Percentiles rank a stretch among this genome's conserved stretches.
phyloP scores from a whole-genome alignment of 106 monocot species.

The Allium sativum region DNA sequence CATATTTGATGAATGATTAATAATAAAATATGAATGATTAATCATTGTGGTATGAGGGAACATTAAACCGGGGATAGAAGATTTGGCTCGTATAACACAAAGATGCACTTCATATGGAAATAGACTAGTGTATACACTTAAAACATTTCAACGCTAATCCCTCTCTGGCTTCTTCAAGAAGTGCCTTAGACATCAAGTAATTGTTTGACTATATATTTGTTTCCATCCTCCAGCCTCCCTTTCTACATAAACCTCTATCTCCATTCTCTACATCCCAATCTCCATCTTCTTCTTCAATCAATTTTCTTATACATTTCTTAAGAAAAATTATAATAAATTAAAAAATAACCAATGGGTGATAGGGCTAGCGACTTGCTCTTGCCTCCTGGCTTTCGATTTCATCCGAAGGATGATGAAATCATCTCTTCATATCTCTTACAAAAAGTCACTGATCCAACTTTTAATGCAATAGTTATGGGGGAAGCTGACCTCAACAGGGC shows the following conservation, averaged over 20 bases:
- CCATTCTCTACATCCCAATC: not conserved
- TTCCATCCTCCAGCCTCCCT: not conserved
- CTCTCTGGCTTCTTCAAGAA: constrained; percentile 3
- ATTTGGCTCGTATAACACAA: no score
- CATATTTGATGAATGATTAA: no score
- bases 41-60: no score
- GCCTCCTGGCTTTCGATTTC: constrained; percentile 55
- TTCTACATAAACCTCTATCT: not conserved
- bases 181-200: constrained; percentile 1
- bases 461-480: constrained; percentile 41
- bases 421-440: constrained; percentile 29
- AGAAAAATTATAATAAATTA: not conserved
- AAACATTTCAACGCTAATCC: not conserved
- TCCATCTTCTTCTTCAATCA: not conserved
- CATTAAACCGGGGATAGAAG: no score
- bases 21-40: no score
- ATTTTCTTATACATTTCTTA: not conserved
- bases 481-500: constrained; percentile 79
- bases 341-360: constrained; percentile 3
- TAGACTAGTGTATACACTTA: not conserved
- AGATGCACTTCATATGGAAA: no score
- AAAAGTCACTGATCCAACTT: constrained; percentile 28
- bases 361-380: constrained; percentile 3
- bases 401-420: constrained; percentile 57
- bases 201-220: not conserved